Evolutionary conservation across 768 basidiomycete species (phyloP).

Genomic region (Lactarius deliciosus): DNA sequence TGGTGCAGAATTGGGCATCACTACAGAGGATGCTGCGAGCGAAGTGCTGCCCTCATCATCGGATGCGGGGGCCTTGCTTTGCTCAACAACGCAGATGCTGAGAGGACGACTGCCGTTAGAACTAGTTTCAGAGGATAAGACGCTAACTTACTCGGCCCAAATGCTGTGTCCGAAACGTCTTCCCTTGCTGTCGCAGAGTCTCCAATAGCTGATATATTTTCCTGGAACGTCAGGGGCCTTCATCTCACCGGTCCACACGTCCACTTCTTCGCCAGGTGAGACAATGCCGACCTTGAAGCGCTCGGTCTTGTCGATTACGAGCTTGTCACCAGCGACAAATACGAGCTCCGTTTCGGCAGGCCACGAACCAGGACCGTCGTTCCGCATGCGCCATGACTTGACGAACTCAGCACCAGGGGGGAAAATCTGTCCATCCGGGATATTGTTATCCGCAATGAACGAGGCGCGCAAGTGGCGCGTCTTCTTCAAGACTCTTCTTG

Average conservation of each 20-base stretch:
- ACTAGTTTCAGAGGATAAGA: background rate
- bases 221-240: conserved; percentile 80
- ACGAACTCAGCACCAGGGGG: conserved; percentile 85
- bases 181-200: conserved; percentile 57
- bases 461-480: conserved; percentile 47
- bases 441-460: conserved; percentile 67
- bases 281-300: conserved; percentile 55
- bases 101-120: background rate
- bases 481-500: conserved; percentile 10
- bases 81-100: conserved; percentile 70
- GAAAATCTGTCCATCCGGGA: conserved; percentile 71
- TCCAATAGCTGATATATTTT: conserved; percentile 76
- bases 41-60: conserved; percentile 45
- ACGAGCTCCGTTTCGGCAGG: conserved; percentile 64
- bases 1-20: conserved; percentile 53
- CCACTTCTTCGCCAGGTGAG: conserved; percentile 54
- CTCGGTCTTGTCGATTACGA: conserved; percentile 41
- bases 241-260: conserved; percentile 71
- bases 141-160: conserved; percentile 69
- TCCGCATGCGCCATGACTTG: conserved; percentile 77
- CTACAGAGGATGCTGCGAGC: conserved; percentile 65
- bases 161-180: conserved; percentile 69
- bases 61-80: conserved; percentile 33
- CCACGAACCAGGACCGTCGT: conserved; percentile 65
- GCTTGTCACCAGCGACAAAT: conserved; percentile 69